A percentile compares a stretch with the other conserved stretches of the same genome.
Conservation (phyloP, 2,329 filamentous ascomycete species). For the Magnaporthiopsis poae region DNA sequence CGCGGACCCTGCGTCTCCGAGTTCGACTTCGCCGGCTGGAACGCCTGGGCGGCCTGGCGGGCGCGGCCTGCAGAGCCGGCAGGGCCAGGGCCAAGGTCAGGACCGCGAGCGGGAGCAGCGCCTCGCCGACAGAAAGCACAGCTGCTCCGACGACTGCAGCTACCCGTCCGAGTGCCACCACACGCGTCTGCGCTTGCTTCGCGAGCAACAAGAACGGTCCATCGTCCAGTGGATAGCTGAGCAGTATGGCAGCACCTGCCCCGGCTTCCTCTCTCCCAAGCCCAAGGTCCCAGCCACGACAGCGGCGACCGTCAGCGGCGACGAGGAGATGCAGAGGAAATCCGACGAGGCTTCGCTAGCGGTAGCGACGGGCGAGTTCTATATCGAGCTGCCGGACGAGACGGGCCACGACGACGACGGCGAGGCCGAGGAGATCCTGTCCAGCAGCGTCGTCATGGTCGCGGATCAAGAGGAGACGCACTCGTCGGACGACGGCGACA, state of each 20-base stretch:
- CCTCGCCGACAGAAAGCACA: conserved; percentile 14
- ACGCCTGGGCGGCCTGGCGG: conserved; percentile 21
- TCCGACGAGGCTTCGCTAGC: neutral
- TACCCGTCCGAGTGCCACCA: conserved; percentile 20
- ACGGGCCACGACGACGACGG: neutral
- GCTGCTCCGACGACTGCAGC: conserved; percentile 21
- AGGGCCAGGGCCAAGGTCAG: neutral
- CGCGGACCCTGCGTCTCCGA: conserved; percentile 17
- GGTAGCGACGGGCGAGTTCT: neutral
- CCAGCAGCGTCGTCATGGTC: neutral
- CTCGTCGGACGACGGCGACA: neutral
- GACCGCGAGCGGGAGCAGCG: conserved; percentile 10
- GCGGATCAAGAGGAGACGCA: neutral
- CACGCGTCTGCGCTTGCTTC: conserved; percentile 2
- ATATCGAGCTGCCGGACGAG: neutral
- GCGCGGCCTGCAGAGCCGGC: conserved; percentile 10
- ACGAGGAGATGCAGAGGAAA: neutral
- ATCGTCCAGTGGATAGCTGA: too few relatives aligned
- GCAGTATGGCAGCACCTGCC: too few relatives aligned
- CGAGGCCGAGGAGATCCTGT: neutral
- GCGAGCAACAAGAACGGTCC: too few relatives aligned
- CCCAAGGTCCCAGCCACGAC: neutral
- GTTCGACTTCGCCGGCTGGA: conserved; percentile 27
- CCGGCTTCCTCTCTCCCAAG: too few relatives aligned
- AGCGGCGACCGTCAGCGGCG: too few relatives aligned